These are phyloP conservation scores for Yarrowia sp. DNA, from an alignment of 805 yeast species.

Conservation along the genomic window DNA sequence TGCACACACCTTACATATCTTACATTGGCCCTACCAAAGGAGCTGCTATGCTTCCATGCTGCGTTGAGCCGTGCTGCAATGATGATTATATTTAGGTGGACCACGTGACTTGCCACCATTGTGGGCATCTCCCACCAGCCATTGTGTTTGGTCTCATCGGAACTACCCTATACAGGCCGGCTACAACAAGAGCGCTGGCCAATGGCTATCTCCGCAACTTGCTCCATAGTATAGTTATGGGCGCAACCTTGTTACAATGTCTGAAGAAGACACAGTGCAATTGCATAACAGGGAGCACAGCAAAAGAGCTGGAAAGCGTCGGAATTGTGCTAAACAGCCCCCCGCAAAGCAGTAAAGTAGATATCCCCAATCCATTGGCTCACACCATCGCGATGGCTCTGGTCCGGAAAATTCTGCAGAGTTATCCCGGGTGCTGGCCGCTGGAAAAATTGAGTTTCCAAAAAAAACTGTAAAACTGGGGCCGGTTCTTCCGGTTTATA, in stretches of 20 bases:
- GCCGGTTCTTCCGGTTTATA: slow-evolving; percentile 27
- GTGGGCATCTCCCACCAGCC: background rate
- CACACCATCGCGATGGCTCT: background rate
- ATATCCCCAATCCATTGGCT: background rate
- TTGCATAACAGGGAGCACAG: slow-evolving; percentile 1
- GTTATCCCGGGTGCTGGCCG: slow-evolving; percentile 25
- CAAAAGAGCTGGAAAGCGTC: background rate
- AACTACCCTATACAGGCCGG: background rate
- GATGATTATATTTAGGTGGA: background rate
- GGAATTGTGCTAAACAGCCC: background rate
- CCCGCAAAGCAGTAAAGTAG: background rate
- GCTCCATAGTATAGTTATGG: slow-evolving; percentile 23
- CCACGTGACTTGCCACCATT: too few relatives aligned
- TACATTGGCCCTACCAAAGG: background rate
- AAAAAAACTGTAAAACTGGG: slow-evolving; percentile 22
- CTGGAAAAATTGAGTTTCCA: background rate
- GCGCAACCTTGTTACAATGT: slow-evolving; percentile 20
- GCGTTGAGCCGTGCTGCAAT: slow-evolving; percentile 8
- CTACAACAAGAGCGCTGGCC: background rate
- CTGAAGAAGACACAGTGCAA: background rate
- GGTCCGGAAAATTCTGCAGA: slow-evolving; percentile 24
- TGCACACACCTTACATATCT: slow-evolving; percentile 19
- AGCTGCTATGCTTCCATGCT: background rate
- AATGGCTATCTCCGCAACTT: slow-evolving; percentile 26
- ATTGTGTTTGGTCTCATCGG: background rate